These are phyloP conservation scores for Sporisorium graminicola DNA, from an alignment of 1,284 basidiomycete species.

Conservation along the genomic window DNA sequence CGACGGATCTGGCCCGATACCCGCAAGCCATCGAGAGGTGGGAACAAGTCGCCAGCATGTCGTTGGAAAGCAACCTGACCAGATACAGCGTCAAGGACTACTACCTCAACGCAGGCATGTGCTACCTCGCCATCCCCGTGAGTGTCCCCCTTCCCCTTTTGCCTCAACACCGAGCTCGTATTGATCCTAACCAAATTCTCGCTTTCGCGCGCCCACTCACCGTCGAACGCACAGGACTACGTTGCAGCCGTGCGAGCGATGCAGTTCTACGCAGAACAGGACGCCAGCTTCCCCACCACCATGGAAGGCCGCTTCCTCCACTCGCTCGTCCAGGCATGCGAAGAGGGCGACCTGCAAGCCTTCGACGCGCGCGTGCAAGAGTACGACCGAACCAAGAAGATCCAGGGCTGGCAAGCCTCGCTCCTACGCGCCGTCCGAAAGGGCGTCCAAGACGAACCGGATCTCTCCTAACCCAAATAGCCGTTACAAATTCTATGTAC, in stretches of 20 bases:
- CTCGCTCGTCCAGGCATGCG: constrained; percentile 61
- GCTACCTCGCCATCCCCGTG: constrained; percentile 89
- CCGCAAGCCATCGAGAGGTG: constrained; percentile 87
- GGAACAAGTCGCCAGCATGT: constrained; percentile 89
- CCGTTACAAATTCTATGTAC: not conserved
- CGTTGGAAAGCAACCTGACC: constrained; percentile 85
- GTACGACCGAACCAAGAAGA: constrained; percentile 66
- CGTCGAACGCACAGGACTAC: constrained; percentile 46
- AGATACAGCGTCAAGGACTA: constrained; percentile 99
- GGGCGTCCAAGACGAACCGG: constrained; percentile 65
- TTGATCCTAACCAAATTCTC: not conserved
- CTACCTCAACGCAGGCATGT: constrained; percentile 88
- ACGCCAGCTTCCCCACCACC: constrained; percentile 66
- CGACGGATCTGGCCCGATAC: constrained; percentile 89
- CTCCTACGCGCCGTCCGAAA: constrained; percentile 63
- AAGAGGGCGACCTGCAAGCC: constrained; percentile 62
- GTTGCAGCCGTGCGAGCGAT: constrained; percentile 66
- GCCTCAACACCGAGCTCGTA: not conserved
- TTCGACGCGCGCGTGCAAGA: constrained; percentile 64
- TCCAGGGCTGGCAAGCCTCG: constrained; percentile 66
- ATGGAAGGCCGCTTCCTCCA: constrained; percentile 68
- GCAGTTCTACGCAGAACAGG: constrained; percentile 68
- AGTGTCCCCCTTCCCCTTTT: constrained; percentile 60
- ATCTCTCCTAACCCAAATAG: constrained; percentile 56
- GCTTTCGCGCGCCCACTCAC: not conserved